phyloP scores from a whole-genome alignment of 352 stramenopile genomes.

The Globisporangium middletonii region DNA sequence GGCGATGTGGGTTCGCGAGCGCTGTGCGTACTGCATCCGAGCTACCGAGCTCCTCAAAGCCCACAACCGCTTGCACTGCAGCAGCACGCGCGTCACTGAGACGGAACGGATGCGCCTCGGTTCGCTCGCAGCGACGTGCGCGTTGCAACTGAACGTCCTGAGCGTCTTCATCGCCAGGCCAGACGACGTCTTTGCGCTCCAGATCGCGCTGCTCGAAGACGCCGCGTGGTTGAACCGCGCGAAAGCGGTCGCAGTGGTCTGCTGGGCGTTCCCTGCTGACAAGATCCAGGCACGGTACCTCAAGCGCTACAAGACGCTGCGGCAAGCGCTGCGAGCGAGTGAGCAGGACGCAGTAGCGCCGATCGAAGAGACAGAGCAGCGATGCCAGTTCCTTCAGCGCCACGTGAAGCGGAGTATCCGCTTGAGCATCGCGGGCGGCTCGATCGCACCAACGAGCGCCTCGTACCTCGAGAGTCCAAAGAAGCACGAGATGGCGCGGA shows the following conservation, averaged over 20 bases:
- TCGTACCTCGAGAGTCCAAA: background rate
- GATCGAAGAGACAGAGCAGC: constrained; percentile 21
- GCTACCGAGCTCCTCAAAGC: constrained; percentile 10
- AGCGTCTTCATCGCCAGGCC: constrained; percentile 11
- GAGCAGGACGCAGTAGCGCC: background rate
- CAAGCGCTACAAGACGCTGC: constrained; percentile 27
- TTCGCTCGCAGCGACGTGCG: constrained; percentile 26
- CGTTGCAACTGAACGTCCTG: constrained; percentile 31
- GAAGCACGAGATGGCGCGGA: constrained; percentile 10
- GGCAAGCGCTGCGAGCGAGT: constrained; percentile 8
- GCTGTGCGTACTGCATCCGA: constrained; percentile 18
- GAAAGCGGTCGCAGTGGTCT: constrained; percentile 21
- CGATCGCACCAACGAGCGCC: background rate
- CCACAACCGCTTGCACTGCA: background rate
- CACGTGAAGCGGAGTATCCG: constrained; percentile 13
- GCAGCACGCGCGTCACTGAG: background rate
- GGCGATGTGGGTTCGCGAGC: constrained; percentile 39
- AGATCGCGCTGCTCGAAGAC: constrained; percentile 37
- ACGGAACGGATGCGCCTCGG: constrained; percentile 10
- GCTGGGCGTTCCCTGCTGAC: constrained; percentile 22
- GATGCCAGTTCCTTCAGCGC: constrained; percentile 19
- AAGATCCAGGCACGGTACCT: constrained; percentile 26
- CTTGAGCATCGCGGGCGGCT: constrained; percentile 5
- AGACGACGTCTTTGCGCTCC: constrained; percentile 23
- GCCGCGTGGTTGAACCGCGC: constrained; percentile 15